phyloP scores from a whole-genome alignment of 2,329 filamentous ascomycete genomes.

The Drechslera avenae region DNA sequence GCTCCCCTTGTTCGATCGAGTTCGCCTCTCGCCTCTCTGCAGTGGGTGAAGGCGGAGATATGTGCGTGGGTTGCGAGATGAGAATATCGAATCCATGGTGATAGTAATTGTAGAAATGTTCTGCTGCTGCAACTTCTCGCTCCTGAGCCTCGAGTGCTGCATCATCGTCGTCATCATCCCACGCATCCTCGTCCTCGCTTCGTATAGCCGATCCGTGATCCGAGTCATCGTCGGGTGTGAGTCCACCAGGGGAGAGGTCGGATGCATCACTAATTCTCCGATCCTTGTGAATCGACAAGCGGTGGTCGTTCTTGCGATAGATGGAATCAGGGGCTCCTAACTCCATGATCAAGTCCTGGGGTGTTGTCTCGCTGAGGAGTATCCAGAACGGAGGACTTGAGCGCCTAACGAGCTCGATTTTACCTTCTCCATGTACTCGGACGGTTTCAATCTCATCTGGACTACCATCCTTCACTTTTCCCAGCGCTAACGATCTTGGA shows the following conservation, averaged over 20 bases:
- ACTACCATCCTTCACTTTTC: conserved; percentile 76
- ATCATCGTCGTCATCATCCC: conserved; percentile 53
- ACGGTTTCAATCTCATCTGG: conserved; percentile 88
- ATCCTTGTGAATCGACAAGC: conserved; percentile 78
- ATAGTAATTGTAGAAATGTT: conserved; percentile 95
- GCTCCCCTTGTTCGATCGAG: conserved; percentile 30
- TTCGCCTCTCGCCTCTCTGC: conserved; percentile 59
- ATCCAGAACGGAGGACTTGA: conserved; percentile 72
- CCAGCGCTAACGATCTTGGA: conserved; percentile 69
- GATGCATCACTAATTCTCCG: conserved; percentile 44
- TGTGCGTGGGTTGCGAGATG: conserved; percentile 72
- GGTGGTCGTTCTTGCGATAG: conserved; percentile 87
- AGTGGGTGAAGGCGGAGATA: conserved; percentile 55
- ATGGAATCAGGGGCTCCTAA: conserved; percentile 93
- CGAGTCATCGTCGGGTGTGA: conserved; percentile 43
- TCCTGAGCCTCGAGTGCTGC: conserved; percentile 64
- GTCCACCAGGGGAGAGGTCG: conserved; percentile 36
- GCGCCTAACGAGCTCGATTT: conserved; percentile 76
- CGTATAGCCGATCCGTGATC: conserved; percentile 41
- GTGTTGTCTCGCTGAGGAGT: conserved; percentile 80
- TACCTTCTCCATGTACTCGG: conserved; percentile 76
- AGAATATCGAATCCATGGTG: conserved; percentile 92
- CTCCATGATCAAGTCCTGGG: conserved; percentile 88
- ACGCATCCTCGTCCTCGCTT: conserved; percentile 52
- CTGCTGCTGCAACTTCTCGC: conserved; percentile 64